A percentile compares a stretch with the other conserved stretches of the same genome.
Evolutionary conservation across 2,329 filamentous ascomycete genomes (phyloP).

Genomic region (Sporothrix protearum): DNA sequence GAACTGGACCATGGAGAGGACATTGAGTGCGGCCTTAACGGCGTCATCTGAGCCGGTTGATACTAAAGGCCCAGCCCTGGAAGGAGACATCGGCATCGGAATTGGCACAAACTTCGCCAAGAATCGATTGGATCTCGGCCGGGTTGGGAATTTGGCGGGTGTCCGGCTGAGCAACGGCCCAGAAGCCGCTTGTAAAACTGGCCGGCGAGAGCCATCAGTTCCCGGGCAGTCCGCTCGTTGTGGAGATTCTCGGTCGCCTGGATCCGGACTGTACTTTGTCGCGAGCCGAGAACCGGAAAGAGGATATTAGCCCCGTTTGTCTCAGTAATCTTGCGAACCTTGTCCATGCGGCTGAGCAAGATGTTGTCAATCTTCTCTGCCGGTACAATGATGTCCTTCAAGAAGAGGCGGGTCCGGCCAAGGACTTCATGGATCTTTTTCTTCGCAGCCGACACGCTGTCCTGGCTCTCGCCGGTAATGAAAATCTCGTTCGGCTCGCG

Average conservation of each 20-base stretch:
- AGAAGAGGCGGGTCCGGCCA: slow-evolving; percentile 72
- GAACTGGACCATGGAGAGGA: slow-evolving; percentile 88
- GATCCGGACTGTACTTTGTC: slow-evolving; percentile 79
- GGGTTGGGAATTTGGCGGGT: slow-evolving; percentile 57
- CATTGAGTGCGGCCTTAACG: slow-evolving; percentile 90
- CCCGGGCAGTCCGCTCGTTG: slow-evolving; percentile 89
- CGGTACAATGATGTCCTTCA: slow-evolving; percentile 89
- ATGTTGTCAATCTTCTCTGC: slow-evolving; percentile 94
- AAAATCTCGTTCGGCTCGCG: slow-evolving; percentile 88
- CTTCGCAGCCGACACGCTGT: slow-evolving; percentile 84
- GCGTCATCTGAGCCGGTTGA: slow-evolving; percentile 96
- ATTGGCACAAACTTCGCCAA: slow-evolving; percentile 93
- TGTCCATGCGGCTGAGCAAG: slow-evolving; percentile 83
- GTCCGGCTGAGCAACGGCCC: slow-evolving; percentile 84
- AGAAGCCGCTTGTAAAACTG: slow-evolving; percentile 98
- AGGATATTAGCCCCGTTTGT: slow-evolving; percentile 93
- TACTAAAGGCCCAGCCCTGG: slow-evolving; percentile 88
- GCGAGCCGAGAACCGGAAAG: slow-evolving; percentile 81
- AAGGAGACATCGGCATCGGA: slow-evolving; percentile 93
- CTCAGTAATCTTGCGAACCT: slow-evolving; percentile 96
- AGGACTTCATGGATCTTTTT: slow-evolving; percentile 86
- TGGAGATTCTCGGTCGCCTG: slow-evolving; percentile 92
- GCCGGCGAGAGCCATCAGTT: slow-evolving; percentile 91
- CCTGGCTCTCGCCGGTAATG: slow-evolving; percentile 84
- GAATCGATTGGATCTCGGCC: slow-evolving; percentile 80